These are phyloP conservation scores for Allantophomopsis lycopodina DNA, from an alignment of 2,329 filamentous ascomycete genomes.

Conservation along the genomic window DNA sequence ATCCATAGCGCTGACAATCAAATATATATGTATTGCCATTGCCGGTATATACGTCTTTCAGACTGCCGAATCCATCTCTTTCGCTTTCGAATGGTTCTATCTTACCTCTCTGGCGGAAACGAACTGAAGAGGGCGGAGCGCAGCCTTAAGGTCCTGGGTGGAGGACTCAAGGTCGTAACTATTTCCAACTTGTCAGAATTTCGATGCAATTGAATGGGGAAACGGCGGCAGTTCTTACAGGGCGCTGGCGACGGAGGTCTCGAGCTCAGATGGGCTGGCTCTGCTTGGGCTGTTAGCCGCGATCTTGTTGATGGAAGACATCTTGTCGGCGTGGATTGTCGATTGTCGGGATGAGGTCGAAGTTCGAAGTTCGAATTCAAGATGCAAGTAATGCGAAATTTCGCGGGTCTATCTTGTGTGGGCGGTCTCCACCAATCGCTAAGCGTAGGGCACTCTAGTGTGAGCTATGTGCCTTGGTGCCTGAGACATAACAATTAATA, in stretches of 20 bases:
- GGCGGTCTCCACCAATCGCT: too few species aligned
- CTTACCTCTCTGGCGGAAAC: constrained; percentile 99
- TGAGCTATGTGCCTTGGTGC: too few species aligned
- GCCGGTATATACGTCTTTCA: not conserved
- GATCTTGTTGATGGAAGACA: constrained; percentile 90
- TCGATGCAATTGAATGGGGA: too few species aligned
- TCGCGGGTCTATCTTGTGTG: too few species aligned
- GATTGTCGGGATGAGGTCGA: not conserved
- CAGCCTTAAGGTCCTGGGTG: constrained; percentile 93
- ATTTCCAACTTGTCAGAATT: too few species aligned
- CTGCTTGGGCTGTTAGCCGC: constrained; percentile 92
- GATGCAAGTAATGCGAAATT: too few species aligned
- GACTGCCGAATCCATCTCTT: constrained; percentile 2
- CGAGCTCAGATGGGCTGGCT: constrained; percentile 92
- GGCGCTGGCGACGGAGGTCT: constrained; percentile 92
- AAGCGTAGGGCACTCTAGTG: too few species aligned
- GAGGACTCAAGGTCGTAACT: constrained; percentile 94
- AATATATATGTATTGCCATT: not conserved
- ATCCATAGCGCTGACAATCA: constrained; percentile 15
- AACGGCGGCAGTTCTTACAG: constrained; percentile 27
- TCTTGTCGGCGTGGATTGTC: constrained; percentile 28
- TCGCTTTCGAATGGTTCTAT: constrained; percentile 15
- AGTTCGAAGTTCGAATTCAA: not conserved
- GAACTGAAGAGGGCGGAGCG: constrained; percentile 95
- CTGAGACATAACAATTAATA: too few species aligned